Evolutionary conservation across 139 green algal genomes (phyloP).

Genomic region (Tetratostichococcus sp.): DNA sequence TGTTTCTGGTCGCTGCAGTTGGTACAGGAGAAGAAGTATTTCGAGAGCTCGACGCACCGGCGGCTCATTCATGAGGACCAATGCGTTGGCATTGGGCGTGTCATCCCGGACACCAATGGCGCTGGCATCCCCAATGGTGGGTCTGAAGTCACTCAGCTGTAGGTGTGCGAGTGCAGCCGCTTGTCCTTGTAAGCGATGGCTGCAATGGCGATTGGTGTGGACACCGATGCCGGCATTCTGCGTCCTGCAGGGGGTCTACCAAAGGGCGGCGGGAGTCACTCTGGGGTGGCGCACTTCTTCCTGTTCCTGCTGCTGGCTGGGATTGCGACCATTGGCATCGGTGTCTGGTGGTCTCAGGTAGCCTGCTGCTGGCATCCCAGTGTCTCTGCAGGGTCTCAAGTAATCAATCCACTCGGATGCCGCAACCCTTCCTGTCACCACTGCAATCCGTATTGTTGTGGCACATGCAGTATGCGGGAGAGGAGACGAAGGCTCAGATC

Average conservation of each 20-base stretch:
- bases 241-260: background rate
- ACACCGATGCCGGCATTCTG: too few relatives aligned
- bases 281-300: background rate
- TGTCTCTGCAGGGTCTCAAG: background rate
- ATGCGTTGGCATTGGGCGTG: conserved; percentile 32
- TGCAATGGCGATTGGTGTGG: too few relatives aligned
- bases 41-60: conserved; percentile 13
- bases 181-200: too few relatives aligned
- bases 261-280: background rate
- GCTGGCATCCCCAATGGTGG: conserved; percentile 24
- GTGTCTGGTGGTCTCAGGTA: background rate
- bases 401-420: conserved; percentile 1
- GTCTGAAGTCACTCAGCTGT: too few relatives aligned
- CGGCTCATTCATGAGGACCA: conserved; percentile 59
- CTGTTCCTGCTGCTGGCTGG: conserved; percentile 2
- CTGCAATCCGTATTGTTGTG: too few relatives aligned
- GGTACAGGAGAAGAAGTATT: background rate
- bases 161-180: too few relatives aligned
- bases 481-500: conserved; percentile 21
- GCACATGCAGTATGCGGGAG: conserved; percentile 30
- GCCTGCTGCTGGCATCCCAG: background rate
- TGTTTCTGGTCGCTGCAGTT: background rate
- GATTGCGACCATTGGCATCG: background rate
- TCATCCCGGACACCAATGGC: conserved; percentile 69
- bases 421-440: background rate